Conservation (phyloP, 2,329 filamentous ascomycete species). For the Paracorniculantispora psalliotae region DNA sequence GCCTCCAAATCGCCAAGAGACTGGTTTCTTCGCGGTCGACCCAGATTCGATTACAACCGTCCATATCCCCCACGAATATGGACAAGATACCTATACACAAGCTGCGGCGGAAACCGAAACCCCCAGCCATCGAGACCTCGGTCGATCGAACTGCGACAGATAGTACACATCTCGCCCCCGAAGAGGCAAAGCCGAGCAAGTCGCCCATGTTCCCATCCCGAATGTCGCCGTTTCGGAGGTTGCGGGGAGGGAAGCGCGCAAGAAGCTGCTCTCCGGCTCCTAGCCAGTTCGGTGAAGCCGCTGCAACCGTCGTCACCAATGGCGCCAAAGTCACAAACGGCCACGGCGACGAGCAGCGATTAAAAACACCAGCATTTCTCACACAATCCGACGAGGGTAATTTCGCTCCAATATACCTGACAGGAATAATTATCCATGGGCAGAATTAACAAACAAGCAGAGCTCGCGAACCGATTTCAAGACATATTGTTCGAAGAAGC, state of each 20-base stretch:
- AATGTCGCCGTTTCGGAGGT: conserved; percentile 39
- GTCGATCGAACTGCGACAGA: conserved; percentile 29
- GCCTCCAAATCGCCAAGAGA: not conserved
- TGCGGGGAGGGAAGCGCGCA: conserved; percentile 44
- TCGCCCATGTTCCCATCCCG: conserved; percentile 23
- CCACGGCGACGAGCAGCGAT: conserved; percentile 20
- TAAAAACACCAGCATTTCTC: conserved; percentile 34
- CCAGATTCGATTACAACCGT: not conserved
- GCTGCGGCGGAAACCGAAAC: conserved; percentile 40
- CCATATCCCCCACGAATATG: conserved; percentile 25
- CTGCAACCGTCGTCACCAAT: conserved; percentile 31
- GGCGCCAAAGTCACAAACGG: conserved; percentile 23
- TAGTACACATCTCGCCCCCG: not conserved
- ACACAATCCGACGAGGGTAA: conserved; percentile 32
- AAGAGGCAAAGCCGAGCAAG: conserved; percentile 1
- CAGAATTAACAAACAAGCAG: conserved; percentile 35
- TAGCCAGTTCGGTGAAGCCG: conserved; percentile 12
- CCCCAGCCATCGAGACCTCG: conserved; percentile 37
- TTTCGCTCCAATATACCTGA: not conserved
- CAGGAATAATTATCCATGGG: not conserved
- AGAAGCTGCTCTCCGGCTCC: conserved; percentile 35
- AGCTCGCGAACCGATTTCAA: conserved; percentile 40
- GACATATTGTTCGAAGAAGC: conserved; percentile 52
- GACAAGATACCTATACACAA: conserved; percentile 39
- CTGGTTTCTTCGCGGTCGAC: not conserved